Evolutionary conservation across 2,329 filamentous ascomycete species (phyloP).

Genomic region (Colletotrichum magnum): DNA sequence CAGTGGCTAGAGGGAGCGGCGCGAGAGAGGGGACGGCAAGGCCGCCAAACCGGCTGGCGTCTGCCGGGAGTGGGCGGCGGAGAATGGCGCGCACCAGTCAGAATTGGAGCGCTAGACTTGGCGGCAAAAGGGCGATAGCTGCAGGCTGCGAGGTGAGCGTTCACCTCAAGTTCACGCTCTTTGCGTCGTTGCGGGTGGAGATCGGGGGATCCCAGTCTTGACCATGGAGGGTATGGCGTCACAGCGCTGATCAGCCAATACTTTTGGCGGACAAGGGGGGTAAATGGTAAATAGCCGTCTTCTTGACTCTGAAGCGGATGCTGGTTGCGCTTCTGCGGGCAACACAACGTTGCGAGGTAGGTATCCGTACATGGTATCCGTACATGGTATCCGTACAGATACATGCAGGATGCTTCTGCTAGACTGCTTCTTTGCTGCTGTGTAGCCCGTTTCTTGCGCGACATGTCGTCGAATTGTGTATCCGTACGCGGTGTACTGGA

Average conservation of each 20-base stretch:
- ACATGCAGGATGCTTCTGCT: not conserved
- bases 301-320: not conserved
- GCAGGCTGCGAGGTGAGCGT: constrained; percentile 10
- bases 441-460: not conserved
- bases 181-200: constrained; percentile 17
- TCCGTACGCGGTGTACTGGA: not conserved
- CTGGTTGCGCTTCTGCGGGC: no score
- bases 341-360: not conserved
- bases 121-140: constrained; percentile 9
- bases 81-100: constrained; percentile 29
- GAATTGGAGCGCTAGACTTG: constrained; percentile 18
- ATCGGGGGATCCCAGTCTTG: constrained; percentile 27
- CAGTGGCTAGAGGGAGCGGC: not conserved
- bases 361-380: no score
- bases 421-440: not conserved
- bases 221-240: constrained; percentile 48
- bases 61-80: constrained; percentile 37
- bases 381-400: not conserved
- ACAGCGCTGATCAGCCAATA: constrained; percentile 49
- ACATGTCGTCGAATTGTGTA: not conserved
- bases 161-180: constrained; percentile 24
- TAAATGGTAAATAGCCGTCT: not conserved
- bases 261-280: constrained; percentile 21
- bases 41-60: constrained; percentile 38
- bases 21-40: constrained; percentile 12